phyloP scores from a whole-genome alignment of 177 flowering plant genomes.

The Tripterygium wilfordii region DNA sequence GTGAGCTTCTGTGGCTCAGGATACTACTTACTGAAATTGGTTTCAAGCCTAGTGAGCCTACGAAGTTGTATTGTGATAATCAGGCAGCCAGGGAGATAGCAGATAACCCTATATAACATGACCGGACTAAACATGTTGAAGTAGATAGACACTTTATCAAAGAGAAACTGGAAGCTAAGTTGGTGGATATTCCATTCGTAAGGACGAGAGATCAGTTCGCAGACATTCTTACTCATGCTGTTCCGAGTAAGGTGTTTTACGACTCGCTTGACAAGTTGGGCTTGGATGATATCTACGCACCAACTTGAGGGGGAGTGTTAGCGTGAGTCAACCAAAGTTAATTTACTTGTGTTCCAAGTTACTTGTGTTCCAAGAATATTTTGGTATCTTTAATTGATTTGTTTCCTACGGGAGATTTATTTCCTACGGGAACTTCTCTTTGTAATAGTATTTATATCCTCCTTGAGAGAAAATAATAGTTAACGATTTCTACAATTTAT shows the following conservation, averaged over 20 bases:
- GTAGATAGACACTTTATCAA: slow-evolving; percentile 8
- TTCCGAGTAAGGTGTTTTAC: not conserved
- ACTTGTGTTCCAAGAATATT: no score
- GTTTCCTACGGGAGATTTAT: no score
- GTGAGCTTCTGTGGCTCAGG: not conserved
- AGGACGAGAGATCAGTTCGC: not conserved
- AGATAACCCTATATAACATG: slow-evolving; percentile 2
- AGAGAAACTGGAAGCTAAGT: not conserved
- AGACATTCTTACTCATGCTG: not conserved
- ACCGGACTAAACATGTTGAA: slow-evolving; percentile 6
- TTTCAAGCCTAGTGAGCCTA: not conserved
- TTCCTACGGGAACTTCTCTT: no score
- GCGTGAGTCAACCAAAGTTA: no score
- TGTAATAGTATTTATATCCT: no score
- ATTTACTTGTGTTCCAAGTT: no score
- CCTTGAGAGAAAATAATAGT: no score
- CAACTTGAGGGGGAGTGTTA: slow-evolving; percentile 3
- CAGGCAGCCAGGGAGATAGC: not conserved
- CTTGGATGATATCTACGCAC: not conserved
- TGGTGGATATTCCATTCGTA: not conserved
- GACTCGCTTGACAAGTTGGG: not conserved
- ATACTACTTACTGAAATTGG: not conserved
- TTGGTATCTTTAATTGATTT: no score
- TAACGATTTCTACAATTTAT: no score
- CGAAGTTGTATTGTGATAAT: slow-evolving; percentile 8